Evolutionary conservation across 495 filamentous ascomycete genomes (phyloP), one percentile per base, ranked within the genome.

Genomic region (Cudoniella acicularis): DNA sequence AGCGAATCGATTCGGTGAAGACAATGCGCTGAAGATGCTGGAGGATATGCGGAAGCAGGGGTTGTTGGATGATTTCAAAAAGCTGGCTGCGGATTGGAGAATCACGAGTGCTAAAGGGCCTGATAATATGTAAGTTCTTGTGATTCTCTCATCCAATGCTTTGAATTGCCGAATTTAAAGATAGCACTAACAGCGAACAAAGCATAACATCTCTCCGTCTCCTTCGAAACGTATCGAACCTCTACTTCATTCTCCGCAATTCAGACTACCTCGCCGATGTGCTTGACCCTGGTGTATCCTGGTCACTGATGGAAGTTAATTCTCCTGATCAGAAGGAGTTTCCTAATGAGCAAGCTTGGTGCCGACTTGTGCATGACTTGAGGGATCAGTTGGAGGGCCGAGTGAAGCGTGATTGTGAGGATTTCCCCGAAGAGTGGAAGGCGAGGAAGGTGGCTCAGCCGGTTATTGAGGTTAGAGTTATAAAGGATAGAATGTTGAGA

Each of bases 321-420:
- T 57, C 46, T n/a, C 23, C 43, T 21, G 24, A 49, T n/a, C 55
- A 57, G 42, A 49, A 16, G 11, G 55, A 57, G 26, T 57, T 57
- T 26, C n/a, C 27, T 23, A 10, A 1, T 18, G 43, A 57, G 8
- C 3, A 40, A 1, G 20, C 25, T 20, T 57, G 55, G 55, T 57
- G 55, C 23, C 22, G 16, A 10, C 20, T 40, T 2, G 18, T 41
- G 13, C 45, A 49, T 20, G 55, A 30, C 4, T 3, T 30, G 23
- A 16, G 42, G 36, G 55, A 41, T 3, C 6, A 36, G 24, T 25
- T 50, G 16, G 1, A 21, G 17, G 55, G 23, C 2, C 48, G 27
- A 49, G 21, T 50, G 20, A 43, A 40, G 30, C 47, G 21, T 4
- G 55, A 57, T 49, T 1, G 10, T 1, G 20, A 49, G 17, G 30